Evolutionary conservation across 371 early-diverging fungal genomes (phyloP).

Genomic region (Conidiobolus incongruus): DNA sequence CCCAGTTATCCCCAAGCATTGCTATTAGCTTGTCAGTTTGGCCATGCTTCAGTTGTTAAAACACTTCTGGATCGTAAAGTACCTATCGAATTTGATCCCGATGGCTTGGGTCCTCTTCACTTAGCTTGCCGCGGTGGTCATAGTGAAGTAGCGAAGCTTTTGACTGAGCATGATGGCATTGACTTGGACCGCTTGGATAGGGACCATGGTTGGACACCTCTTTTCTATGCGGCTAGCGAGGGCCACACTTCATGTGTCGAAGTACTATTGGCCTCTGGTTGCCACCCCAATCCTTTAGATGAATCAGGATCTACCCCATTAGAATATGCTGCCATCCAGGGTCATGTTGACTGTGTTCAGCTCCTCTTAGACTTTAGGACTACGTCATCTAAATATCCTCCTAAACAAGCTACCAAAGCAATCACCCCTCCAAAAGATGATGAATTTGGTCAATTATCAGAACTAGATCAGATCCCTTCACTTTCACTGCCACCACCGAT

Average conservation of each 20-base stretch:
- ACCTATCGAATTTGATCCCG: constrained; percentile 23
- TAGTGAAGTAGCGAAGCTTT: constrained; percentile 34
- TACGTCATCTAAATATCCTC: too few relatives aligned
- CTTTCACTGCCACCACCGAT: constrained; percentile 86
- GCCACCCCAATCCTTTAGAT: too few relatives aligned
- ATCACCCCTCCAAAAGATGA: too few relatives aligned
- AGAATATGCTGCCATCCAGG: too few relatives aligned
- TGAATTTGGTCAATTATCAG: too few relatives aligned
- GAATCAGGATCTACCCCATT: too few relatives aligned
- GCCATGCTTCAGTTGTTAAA: constrained; percentile 61
- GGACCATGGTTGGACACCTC: constrained; percentile 85
- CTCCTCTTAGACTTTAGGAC: too few relatives aligned
- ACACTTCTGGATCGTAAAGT: constrained; percentile 34
- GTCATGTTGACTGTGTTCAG: too few relatives aligned
- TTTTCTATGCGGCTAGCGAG: constrained; percentile 85
- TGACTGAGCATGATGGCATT: constrained; percentile 44
- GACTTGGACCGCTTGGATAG: constrained; percentile 63
- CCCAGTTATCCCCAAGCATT: constrained; percentile 33
- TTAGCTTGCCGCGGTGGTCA: constrained; percentile 74
- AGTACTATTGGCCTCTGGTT: constrained; percentile 50
- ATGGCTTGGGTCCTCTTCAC: constrained; percentile 72
- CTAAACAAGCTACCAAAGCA: too few relatives aligned
- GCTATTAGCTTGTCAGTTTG: constrained; percentile 70
- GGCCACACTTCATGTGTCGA: constrained; percentile 67
- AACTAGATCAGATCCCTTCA: too few relatives aligned